Evolutionary conservation across 306 rosid species (phyloP).

Genomic region (Morella rubra): DNA sequence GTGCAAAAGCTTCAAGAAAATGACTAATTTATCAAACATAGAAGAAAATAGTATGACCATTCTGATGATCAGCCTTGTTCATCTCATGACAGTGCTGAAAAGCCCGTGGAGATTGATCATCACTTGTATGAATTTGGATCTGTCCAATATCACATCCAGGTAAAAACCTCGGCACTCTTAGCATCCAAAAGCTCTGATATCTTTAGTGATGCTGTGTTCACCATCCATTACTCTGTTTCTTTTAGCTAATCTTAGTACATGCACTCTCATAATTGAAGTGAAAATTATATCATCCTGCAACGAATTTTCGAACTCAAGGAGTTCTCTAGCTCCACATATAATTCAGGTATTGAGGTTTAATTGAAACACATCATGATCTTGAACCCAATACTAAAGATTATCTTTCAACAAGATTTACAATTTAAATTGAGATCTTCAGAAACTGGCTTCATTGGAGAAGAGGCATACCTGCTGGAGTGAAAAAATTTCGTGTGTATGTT

Average conservation of each 20-base stretch:
- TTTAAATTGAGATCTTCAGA: neutral
- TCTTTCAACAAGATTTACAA: neutral
- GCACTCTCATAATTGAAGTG: neutral
- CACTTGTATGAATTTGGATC: conserved; percentile 81
- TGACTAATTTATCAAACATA: neutral
- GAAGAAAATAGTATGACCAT: neutral
- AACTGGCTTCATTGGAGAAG: neutral
- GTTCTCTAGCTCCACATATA: neutral
- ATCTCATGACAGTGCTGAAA: conserved; percentile 57
- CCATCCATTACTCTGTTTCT: neutral
- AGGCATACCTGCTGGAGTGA: neutral
- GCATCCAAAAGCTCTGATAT: neutral
- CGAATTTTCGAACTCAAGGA: neutral
- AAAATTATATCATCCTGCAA: neutral
- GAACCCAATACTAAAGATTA: neutral
- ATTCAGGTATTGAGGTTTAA: neutral
- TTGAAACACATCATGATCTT: neutral
- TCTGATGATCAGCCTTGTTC: conserved; percentile 20
- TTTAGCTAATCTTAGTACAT: neutral
- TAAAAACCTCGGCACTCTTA: conserved; percentile 18
- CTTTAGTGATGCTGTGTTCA: neutral
- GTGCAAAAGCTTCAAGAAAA: too few relatives aligned
- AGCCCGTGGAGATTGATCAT: conserved; percentile 70
- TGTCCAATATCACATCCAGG: conserved; percentile 75
- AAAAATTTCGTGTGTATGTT: neutral